Base-by-base conservation (phyloP, 306 rosid genomes). In the Arachis stenosperma region DNA sequence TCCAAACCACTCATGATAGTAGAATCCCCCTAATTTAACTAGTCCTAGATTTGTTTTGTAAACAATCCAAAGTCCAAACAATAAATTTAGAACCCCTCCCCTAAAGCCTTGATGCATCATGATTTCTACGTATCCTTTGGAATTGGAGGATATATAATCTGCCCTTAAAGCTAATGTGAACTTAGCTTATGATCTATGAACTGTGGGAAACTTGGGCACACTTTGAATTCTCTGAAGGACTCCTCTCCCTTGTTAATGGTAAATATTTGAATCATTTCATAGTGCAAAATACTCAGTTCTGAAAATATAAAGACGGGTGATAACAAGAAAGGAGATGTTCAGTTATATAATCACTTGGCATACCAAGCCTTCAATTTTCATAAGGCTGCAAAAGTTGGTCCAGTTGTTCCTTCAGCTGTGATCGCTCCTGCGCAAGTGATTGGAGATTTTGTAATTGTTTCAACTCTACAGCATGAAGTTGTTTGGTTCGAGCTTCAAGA, bases 21-120 rank as follows among this genome's bases (percentile, higher is more conserved):
- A 77, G 61, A 67, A 66, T 70, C 54, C 70, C 70, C 77, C 27
- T 75, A 63, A 63, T n/a, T 47, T 58, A 62, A 29, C 48, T 59
- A 69, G 58, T 22, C 61, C 65, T 67, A 54, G 71, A 55, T 58
- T 77, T 77, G 73, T 55, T 58, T 77, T 77, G 12, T 22, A 59
- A 58, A 72, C 54, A 76, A 37, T 65, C 69, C 42, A 58, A 69
- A 76, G 30, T 65, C 69, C 42, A 58, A 69, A 67, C 40, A 73
- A 67, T 71, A 70, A 50, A 50, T 66, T 52, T 33, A 70, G 61
- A 85, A 78, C 73, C 82, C 84, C 84, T 60, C 69, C 48, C 88
- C 78, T 65, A 73, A 17, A 17, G 62, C 42, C 76, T 67, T 44
- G 74, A 71, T 71, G 64, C 67, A 75, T 43, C 76, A 73, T 63